phyloP scores from a whole-genome alignment of 169 alveolate species.

The Cryptosporidium parvum region DNA sequence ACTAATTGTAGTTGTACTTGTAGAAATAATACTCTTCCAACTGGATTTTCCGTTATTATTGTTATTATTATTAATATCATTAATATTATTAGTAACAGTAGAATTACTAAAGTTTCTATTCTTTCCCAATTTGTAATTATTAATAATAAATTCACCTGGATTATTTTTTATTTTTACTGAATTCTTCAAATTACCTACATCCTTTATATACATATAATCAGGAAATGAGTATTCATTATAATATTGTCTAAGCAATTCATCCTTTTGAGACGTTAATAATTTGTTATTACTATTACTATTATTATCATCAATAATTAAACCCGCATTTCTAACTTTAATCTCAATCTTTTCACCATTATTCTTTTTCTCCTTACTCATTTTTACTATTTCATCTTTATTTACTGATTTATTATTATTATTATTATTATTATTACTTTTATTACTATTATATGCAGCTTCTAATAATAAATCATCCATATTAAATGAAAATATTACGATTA shows the following conservation, averaged over 20 bases:
- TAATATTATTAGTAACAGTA: neutral
- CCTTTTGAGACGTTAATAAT: neutral
- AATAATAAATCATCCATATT: neutral
- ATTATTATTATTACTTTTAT: no score
- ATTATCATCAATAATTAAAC: conserved; percentile 19
- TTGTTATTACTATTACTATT: neutral
- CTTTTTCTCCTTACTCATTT: conserved; percentile 12
- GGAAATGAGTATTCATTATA: conserved; percentile 36
- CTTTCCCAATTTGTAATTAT: neutral
- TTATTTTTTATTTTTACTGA: neutral
- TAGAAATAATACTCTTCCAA: neutral
- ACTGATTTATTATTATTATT: neutral
- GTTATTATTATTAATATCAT: neutral
- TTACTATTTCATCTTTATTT: neutral
- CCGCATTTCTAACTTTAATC: conserved; percentile 26
- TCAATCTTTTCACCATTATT: conserved; percentile 9
- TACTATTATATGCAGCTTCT: neutral
- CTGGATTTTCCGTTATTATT: neutral
- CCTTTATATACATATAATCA: conserved; percentile 18
- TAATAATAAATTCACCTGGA: conserved; percentile 9
- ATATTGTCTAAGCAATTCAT: conserved; percentile 12
- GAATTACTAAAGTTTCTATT: neutral
- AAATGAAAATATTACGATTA: neutral
- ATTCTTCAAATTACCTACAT: neutral
- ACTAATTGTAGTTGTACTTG: neutral